A percentile compares a stretch with the other conserved stretches of the same genome.
These are phyloP conservation scores for Ceratocystis huliohia DNA, from an alignment of 2,329 filamentous ascomycete genomes.

Conservation along the genomic window DNA sequence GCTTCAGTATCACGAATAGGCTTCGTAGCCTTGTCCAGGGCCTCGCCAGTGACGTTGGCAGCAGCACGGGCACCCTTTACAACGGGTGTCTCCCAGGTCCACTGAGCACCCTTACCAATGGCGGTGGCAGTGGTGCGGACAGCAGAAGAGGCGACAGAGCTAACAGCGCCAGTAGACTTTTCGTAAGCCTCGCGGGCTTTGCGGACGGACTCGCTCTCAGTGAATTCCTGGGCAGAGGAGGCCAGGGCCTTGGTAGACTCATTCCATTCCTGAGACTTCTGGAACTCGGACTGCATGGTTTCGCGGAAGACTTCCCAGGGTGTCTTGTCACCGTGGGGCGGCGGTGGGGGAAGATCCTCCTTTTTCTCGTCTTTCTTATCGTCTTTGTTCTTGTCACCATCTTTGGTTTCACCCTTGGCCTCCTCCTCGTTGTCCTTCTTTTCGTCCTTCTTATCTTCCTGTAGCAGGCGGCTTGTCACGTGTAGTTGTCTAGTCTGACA, in stretches of 20 bases:
- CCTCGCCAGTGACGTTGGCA: slow-evolving; percentile 72
- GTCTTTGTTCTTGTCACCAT: slow-evolving; percentile 31
- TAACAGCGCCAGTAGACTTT: slow-evolving; percentile 71
- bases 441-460: slow-evolving; percentile 26
- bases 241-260: slow-evolving; percentile 93
- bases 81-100: slow-evolving; percentile 93
- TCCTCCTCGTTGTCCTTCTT: slow-evolving; percentile 27
- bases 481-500: slow-evolving; percentile 24
- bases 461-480: slow-evolving; percentile 23
- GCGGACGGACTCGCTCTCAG: slow-evolving; percentile 82
- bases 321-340: slow-evolving; percentile 95
- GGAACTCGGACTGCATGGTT: slow-evolving; percentile 87
- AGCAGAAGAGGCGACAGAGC: slow-evolving; percentile 63
- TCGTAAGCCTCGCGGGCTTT: slow-evolving; percentile 77
- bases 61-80: slow-evolving; percentile 84
- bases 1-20: slow-evolving; percentile 90
- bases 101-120: slow-evolving; percentile 80
- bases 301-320: slow-evolving; percentile 98
- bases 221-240: slow-evolving; percentile 78
- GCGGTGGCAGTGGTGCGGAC: slow-evolving; percentile 75
- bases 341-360: slow-evolving; percentile 66
- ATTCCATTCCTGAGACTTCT: slow-evolving; percentile 97
- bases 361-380: slow-evolving; percentile 42
- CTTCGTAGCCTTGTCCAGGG: slow-evolving; percentile 85
- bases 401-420: slow-evolving; percentile 31